Conservation (phyloP, 108 stramenopile genomes). For the Cyclotella atomus region DNA sequence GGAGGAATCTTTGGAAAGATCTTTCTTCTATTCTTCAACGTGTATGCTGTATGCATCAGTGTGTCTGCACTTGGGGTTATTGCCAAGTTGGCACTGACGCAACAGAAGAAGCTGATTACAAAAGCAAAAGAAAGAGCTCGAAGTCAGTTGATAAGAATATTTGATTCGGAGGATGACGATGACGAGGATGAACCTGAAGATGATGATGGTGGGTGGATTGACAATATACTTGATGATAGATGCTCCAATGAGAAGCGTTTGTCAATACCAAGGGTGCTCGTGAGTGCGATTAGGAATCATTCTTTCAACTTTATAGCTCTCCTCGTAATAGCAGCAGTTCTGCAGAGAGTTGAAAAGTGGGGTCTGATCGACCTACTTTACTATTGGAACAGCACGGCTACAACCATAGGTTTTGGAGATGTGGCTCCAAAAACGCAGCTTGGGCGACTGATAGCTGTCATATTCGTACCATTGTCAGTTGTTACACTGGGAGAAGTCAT, state of each 20-base stretch:
- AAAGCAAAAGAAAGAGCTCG: constrained; percentile 18
- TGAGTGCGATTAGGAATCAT: not conserved
- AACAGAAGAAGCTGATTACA: constrained; percentile 4
- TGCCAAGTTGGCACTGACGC: constrained; percentile 19
- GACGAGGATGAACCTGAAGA: constrained; percentile 8
- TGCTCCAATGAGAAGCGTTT: not conserved
- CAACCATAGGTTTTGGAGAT: constrained; percentile 74
- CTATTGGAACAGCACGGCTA: constrained; percentile 28
- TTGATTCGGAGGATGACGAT: constrained; percentile 1
- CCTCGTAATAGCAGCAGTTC: constrained; percentile 1
- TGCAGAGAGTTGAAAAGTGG: constrained; percentile 12
- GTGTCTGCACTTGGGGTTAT: constrained; percentile 20
- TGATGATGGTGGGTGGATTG: constrained; percentile 7
- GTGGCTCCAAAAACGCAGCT: constrained; percentile 38
- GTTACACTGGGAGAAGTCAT: constrained; percentile 57
- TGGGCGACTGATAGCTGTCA: constrained; percentile 38
- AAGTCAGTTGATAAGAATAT: constrained; percentile 4
- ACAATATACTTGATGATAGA: not conserved
- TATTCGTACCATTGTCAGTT: constrained; percentile 61
- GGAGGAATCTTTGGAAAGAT: constrained; percentile 6
- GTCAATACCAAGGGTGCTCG: constrained; percentile 4
- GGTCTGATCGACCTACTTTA: constrained; percentile 10
- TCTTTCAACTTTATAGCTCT: constrained; percentile 8
- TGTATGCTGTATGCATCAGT: constrained; percentile 27
- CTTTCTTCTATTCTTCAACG: constrained; percentile 16